Evolutionary conservation across 202 grass and related monocot genomes (phyloP).

Genomic region (Musa balbisiana): DNA sequence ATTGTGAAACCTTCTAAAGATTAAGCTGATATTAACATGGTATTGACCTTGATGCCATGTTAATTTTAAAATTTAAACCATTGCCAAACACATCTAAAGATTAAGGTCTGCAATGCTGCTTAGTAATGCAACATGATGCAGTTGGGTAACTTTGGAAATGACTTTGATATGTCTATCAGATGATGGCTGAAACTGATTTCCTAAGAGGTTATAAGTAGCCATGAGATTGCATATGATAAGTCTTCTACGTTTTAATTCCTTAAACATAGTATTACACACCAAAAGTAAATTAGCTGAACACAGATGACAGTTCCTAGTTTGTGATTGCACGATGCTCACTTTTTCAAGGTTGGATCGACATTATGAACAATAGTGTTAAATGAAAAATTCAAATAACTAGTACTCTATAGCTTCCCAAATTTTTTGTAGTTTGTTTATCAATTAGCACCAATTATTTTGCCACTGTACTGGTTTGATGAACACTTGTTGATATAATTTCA

Average conservation of each 20-base stretch:
- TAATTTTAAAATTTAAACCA: background rate
- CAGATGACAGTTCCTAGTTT: background rate
- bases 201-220: background rate
- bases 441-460: background rate
- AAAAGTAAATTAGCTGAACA: background rate
- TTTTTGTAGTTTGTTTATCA: background rate
- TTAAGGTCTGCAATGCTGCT: background rate
- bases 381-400: too few relatives aligned
- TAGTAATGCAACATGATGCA: background rate
- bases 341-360: background rate
- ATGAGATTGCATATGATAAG: background rate
- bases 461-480: background rate
- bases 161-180: background rate
- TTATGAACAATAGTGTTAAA: background rate
- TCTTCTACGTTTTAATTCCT: too few relatives aligned
- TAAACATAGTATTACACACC: too few relatives aligned
- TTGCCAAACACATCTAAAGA: background rate
- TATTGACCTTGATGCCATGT: background rate
- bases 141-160: background rate
- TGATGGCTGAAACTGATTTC: background rate
- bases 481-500: conserved; percentile 1
- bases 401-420: background rate
- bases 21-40: background rate
- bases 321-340: background rate
- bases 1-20: background rate